Conservation (phyloP, 1,139 yeast species). For the Scheffersomyces titani region DNA sequence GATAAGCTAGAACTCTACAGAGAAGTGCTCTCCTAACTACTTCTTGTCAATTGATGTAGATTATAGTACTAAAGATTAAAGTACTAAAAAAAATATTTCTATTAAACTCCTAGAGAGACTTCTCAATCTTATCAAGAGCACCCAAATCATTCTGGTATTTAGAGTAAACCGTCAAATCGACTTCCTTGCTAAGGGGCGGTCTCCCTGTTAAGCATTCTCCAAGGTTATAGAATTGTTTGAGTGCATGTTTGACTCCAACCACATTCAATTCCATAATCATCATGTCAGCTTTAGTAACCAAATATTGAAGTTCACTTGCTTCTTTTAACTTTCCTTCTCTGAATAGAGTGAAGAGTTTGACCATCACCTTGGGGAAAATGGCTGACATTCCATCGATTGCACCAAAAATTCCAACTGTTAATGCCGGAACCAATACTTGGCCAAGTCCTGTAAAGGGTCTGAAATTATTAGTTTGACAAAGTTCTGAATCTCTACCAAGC, state of each 20-base stretch:
- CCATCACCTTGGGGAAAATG: slow-evolving; percentile 41
- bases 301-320: slow-evolving; percentile 41
- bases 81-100: too few relatives aligned
- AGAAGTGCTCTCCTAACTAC: too few relatives aligned
- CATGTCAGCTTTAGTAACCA: slow-evolving; percentile 43
- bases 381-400: slow-evolving; percentile 50
- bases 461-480: slow-evolving; percentile 32
- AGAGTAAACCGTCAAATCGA: slow-evolving; percentile 3
- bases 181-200: slow-evolving; percentile 18
- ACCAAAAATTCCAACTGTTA: slow-evolving; percentile 44
- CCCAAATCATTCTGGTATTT: slow-evolving; percentile 2
- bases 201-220: slow-evolving; percentile 23
- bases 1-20: too few relatives aligned
- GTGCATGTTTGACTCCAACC: slow-evolving; percentile 42
- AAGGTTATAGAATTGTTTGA: slow-evolving; percentile 18
- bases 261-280: slow-evolving; percentile 43
- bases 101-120: slow-evolving; percentile 1
- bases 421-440: slow-evolving; percentile 45
- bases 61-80: too few relatives aligned
- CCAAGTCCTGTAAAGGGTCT: slow-evolving; percentile 50
- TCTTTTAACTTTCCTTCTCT: slow-evolving; percentile 33
- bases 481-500: slow-evolving; percentile 37
- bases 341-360: slow-evolving; percentile 29
- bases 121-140: slow-evolving; percentile 6
- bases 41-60: too few relatives aligned